Conservation (phyloP, 192 early-diverging fungal genomes). For the Funneliformis mosseae region DNA sequence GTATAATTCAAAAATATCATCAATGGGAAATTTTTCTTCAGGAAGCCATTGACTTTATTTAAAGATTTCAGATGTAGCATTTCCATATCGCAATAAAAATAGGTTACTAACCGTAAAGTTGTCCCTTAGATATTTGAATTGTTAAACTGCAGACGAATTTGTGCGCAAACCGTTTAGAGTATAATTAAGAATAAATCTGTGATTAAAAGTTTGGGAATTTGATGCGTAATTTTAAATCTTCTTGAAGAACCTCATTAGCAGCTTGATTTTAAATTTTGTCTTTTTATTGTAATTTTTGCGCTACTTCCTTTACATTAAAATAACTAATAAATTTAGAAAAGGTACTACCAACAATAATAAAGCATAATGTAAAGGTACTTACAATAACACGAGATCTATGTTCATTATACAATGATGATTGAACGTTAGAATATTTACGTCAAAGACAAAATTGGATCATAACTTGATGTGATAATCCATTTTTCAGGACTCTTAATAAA, state of each 20-base stretch:
- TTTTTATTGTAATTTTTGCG: not conserved
- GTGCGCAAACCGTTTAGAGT: too few species aligned
- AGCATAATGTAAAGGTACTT: not conserved
- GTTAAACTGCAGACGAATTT: not conserved
- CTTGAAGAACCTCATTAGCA: conserved; percentile 15
- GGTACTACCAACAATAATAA: not conserved
- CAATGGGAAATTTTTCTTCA: conserved; percentile 47
- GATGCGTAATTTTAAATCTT: not conserved
- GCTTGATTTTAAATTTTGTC: not conserved
- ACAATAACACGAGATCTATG: conserved; percentile 17
- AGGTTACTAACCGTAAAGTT: not conserved
- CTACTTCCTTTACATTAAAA: conserved; percentile 3
- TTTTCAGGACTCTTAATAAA: not conserved
- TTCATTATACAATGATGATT: conserved; percentile 13
- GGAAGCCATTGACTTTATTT: conserved; percentile 39
- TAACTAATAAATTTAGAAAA: not conserved
- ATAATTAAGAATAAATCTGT: too few species aligned
- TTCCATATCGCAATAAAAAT: conserved; percentile 58
- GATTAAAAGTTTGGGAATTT: conserved; percentile 22
- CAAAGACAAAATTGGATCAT: conserved; percentile 23
- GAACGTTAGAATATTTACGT: conserved; percentile 12
- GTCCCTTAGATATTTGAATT: not conserved
- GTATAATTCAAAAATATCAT: conserved; percentile 58
- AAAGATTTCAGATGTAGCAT: conserved; percentile 43
- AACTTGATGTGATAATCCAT: not conserved